Evolutionary conservation across 2,329 filamentous ascomycete species (phyloP).

Genomic region (Huntiella bhutanensis): DNA sequence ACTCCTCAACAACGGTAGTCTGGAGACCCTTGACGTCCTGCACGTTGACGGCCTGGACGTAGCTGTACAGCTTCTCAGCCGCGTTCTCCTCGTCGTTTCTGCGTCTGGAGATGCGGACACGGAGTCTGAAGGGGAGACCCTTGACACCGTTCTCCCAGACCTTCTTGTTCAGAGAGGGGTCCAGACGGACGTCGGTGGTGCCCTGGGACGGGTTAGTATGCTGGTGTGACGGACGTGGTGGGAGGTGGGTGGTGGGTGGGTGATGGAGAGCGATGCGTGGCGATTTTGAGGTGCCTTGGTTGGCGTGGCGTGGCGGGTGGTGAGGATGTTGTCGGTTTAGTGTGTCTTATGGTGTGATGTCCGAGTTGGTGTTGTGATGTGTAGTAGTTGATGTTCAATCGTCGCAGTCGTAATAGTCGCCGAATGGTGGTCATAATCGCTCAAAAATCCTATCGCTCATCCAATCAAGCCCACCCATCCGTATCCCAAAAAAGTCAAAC

Average conservation of each 20-base stretch:
- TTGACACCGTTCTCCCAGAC: conserved; percentile 99
- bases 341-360: no score
- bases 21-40: conserved; percentile 97
- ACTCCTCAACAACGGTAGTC: conserved; percentile 70
- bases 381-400: background rate
- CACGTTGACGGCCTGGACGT: conserved; percentile 98
- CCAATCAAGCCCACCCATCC: no score
- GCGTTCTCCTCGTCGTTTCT: conserved; percentile 99
- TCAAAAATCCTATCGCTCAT: no score
- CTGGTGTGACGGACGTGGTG: background rate
- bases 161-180: conserved; percentile 99
- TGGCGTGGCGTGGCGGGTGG: background rate
- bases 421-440: background rate
- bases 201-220: conserved; percentile 36
- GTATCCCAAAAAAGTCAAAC: conserved; percentile 18
- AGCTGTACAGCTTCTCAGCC: conserved; percentile 99
- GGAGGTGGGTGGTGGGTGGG: background rate
- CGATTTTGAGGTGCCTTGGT: background rate
- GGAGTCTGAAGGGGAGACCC: conserved; percentile 93
- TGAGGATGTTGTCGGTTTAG: background rate
- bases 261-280: background rate
- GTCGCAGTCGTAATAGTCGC: background rate
- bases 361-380: background rate
- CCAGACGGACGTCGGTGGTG: conserved; percentile 89
- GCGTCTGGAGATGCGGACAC: conserved; percentile 96